These are phyloP conservation scores for Prunus mira DNA, from an alignment of 306 rosid genomes.

Conservation along the genomic window DNA sequence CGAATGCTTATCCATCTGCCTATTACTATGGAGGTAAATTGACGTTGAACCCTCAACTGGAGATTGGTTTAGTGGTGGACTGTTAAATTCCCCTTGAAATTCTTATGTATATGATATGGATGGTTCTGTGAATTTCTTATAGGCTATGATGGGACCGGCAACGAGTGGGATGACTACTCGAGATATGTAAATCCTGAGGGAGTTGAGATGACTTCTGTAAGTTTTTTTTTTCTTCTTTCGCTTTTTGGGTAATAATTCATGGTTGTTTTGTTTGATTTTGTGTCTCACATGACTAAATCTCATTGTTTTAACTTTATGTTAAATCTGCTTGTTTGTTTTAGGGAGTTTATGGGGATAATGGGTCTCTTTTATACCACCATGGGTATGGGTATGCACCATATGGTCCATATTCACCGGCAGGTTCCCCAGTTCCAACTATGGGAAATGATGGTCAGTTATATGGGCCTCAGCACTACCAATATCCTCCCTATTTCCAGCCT, in stretches of 20 bases:
- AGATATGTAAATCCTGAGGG: slow-evolving; percentile 76
- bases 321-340: slow-evolving; percentile 15
- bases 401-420: slow-evolving; percentile 86
- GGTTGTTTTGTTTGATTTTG: background rate
- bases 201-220: slow-evolving; percentile 79
- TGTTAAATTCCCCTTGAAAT: background rate
- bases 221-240: background rate
- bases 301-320: background rate
- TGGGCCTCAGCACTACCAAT: slow-evolving; percentile 95
- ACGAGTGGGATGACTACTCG: slow-evolving; percentile 79
- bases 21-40: slow-evolving; percentile 77
- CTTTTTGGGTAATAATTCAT: background rate
- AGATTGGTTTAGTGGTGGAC: background rate
- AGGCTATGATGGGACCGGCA: slow-evolving; percentile 72
- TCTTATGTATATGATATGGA: background rate
- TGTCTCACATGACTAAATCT: background rate
- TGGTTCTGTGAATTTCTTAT: background rate
- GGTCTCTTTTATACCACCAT: slow-evolving; percentile 77
- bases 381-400: slow-evolving; percentile 91
- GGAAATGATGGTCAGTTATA: slow-evolving; percentile 91
- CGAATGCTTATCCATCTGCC: slow-evolving; percentile 68
- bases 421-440: slow-evolving; percentile 93
- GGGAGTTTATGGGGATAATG: slow-evolving; percentile 93
- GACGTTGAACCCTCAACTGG: background rate
- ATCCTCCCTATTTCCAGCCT: slow-evolving; percentile 89